Evolutionary conservation across 2,329 filamentous ascomycete species (phyloP).

Genomic region (Fusarium papillatum): DNA sequence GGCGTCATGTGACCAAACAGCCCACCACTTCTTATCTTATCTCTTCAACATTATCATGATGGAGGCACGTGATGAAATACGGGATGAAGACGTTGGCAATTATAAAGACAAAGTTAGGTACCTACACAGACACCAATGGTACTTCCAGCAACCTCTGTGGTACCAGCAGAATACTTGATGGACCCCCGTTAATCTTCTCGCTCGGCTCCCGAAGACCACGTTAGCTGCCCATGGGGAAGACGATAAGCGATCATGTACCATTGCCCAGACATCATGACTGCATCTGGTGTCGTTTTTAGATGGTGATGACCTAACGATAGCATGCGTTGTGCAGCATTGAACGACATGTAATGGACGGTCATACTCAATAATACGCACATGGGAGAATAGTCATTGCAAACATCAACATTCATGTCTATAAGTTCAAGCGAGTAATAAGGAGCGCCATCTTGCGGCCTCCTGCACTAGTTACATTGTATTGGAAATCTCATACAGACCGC

Average conservation of each 20-base stretch:
- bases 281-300: neutral
- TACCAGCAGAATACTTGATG: neutral
- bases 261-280: neutral
- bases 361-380: conserved; percentile 4
- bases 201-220: neutral
- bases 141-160: neutral
- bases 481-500: conserved; percentile 54
- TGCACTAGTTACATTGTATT: conserved; percentile 53
- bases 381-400: conserved; percentile 23
- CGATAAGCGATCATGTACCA: neutral
- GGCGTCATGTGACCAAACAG: neutral
- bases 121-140: neutral
- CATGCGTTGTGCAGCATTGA: neutral
- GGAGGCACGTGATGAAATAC: neutral
- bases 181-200: neutral
- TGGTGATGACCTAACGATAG: too few species aligned
- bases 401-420: conserved; percentile 50
- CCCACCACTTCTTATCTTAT: neutral
- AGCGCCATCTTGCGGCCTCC: conserved; percentile 49
- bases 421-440: conserved; percentile 49
- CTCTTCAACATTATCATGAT: neutral
- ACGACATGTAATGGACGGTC: neutral
- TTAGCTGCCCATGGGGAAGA: neutral
- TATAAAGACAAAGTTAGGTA: neutral
- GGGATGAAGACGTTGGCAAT: neutral